Base-by-base conservation (phyloP, 148 eudicot genomes). In the Camellia granthamiana region DNA sequence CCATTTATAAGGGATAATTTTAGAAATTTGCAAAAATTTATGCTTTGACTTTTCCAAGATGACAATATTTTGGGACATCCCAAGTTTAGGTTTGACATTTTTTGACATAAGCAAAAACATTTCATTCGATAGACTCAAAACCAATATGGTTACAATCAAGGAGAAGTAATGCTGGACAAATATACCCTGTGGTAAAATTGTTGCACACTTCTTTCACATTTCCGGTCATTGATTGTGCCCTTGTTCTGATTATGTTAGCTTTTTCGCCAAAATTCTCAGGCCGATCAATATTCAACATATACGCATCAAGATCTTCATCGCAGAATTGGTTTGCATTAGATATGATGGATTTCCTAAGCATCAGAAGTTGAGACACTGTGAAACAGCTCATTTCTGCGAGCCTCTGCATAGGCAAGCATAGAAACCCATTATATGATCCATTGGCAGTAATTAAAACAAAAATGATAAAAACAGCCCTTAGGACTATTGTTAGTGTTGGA, bases 371-470 rank as follows among this genome's bases (percentile, higher is more conserved):
- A 84, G 97, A 90, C 61, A 86, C 89, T 3, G 93, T 94, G 77
- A 88, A 87, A 81, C 99, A 97, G 88, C 99, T 89, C 78, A 97
- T 83, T 88, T 97, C 99, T 59, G 99, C 91, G 52, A 97, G 89
- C 80, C 98, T 94, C 99, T 94, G 91, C 83, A 77, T 54, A 75
- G 63, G 61, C 75, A 38, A 61, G 14, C 72, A 79, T 18, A 77
- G 6, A 3, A 55, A 19, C 59, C 42, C 65, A 51, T 15, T 2
- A 30, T 56, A 80, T 51, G 51, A 16, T 16, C 8, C 30, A 23
- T 23, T 23, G 30, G 0, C 30, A 23, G 30, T 23, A 23, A 23
- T 23, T 23, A 23, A 23, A 23, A 23, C 0, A 0, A 23, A 23
- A 23, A 23, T 23, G 30, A 23, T 23, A 23, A 23, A 23, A 23